A percentile compares a stretch with the other conserved stretches of the same genome.
Evolutionary conservation across 106 monocot genomes (phyloP).

Genomic region (Dioscorea zingiberensis): DNA sequence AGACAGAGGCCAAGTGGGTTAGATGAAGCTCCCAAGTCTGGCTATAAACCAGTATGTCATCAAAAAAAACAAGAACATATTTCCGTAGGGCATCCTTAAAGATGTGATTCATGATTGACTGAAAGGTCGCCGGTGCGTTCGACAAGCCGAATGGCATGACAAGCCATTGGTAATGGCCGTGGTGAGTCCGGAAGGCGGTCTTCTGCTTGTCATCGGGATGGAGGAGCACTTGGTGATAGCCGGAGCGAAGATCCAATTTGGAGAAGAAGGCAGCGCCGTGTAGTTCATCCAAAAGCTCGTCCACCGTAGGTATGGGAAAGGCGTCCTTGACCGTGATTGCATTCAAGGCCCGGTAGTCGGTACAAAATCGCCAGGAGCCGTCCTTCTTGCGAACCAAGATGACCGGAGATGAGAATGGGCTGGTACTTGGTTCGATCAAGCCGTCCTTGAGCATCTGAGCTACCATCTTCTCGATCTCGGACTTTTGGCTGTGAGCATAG

Average conservation of each 20-base stretch:
- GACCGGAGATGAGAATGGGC: neutral
- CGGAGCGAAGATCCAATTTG: too few relatives aligned
- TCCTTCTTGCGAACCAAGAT: neutral
- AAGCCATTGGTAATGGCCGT: too few relatives aligned
- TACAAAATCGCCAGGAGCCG: neutral
- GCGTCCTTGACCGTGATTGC: neutral
- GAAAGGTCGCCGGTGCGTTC: neutral
- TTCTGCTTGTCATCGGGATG: too few relatives aligned
- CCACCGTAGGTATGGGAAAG: too few relatives aligned
- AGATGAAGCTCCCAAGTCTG: neutral
- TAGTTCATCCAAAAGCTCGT: too few relatives aligned
- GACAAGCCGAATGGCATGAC: too few relatives aligned
- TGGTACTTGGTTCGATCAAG: neutral
- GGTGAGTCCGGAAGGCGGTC: too few relatives aligned
- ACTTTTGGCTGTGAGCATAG: neutral
- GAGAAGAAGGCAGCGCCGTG: too few relatives aligned
- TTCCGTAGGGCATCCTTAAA: neutral
- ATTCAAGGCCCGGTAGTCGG: neutral
- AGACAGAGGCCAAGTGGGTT: neutral
- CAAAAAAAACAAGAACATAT: neutral
- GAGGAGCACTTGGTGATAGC: too few relatives aligned
- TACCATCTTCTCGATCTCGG: neutral
- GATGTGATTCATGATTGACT: neutral
- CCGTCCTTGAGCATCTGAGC: neutral
- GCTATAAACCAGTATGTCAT: slow-evolving; percentile 2